Conservation (phyloP, 2,329 filamentous ascomycete species). For the Colletotrichum sp. region DNA sequence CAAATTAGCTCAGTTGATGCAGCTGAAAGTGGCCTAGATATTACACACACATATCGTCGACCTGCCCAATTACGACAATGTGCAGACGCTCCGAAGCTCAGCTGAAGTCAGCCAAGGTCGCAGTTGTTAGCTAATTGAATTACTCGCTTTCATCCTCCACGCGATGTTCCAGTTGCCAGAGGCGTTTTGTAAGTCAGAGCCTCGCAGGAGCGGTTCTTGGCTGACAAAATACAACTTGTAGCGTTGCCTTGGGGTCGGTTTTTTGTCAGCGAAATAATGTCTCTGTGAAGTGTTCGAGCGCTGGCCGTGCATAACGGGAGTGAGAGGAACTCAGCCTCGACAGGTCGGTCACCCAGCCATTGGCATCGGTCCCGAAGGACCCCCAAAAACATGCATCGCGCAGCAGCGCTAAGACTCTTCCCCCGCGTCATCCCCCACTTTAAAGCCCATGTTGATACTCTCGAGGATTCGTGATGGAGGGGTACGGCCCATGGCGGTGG, state of each 20-base stretch:
- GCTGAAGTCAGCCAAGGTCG: background rate
- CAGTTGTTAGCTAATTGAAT: background rate
- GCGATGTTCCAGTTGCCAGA: background rate
- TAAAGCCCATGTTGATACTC: background rate
- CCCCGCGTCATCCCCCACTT: constrained; percentile 4
- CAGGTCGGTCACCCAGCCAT: background rate
- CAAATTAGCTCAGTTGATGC: background rate
- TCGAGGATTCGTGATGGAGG: constrained; percentile 4
- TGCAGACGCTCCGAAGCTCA: background rate
- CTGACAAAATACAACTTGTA: background rate
- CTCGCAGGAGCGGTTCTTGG: background rate
- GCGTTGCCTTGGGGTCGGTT: background rate
- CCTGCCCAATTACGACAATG: background rate
- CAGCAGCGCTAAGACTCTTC: constrained; percentile 10
- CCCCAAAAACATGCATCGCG: background rate
- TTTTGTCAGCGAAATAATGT: background rate
- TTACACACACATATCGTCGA: background rate
- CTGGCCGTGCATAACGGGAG: constrained; percentile 3
- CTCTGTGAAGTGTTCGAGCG: background rate
- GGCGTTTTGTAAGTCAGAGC: background rate
- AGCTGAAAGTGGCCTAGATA: background rate
- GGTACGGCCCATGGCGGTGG: constrained; percentile 9
- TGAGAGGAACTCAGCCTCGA: constrained; percentile 2
- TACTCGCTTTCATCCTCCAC: background rate
- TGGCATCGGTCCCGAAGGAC: constrained; percentile 12